Evolutionary conservation across 148 eudicot genomes (phyloP), one percentile per base, ranked within the genome.

Genomic region (Oxyria digyna): DNA sequence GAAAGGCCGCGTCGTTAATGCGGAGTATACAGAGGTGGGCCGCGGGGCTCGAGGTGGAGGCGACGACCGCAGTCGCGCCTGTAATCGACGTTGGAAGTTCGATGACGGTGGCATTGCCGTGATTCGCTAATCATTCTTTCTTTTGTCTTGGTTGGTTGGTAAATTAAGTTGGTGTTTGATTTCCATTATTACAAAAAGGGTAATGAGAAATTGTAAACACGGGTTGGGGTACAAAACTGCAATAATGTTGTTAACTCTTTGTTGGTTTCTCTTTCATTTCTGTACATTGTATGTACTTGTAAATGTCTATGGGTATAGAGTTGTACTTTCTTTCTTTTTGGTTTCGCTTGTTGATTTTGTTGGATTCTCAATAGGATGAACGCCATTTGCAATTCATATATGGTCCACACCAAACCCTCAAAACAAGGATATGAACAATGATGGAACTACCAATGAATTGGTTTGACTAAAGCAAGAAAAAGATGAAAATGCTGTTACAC

Each of bases 11-110:
- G 9, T 83, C 95, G 3, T 74, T 93, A 4, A 73, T 93, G 87
- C 80, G 98, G 76, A 84, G 90, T 27, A 72, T 93, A 5, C 78
- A 96, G 66, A 75, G 98, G 69, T 93, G 98, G 98, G 91, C 90
- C 0, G 89, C 89, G 11, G 98, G 96, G 6, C 41, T 86, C 62
- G 84, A 86, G 55, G 89, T 77, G 8, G 78, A 78, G 42, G 77
- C 68, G 3, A 26, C 67, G 52, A 35, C 42, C 27, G 69, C 69
- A 20, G 65, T 59, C 37, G 65, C 65, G 15, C 65, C 65, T 0
- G 65, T 10, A 4, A 6, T 59, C 10, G 65, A 59, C 20, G 21
- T 59, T 1, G 65, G n/a, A 3, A 29, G n/a, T 59, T 29, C 37
- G 0, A 3, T 59, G 10, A 29, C 65, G 4, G 65, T 59, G 21